phyloP scores from a whole-genome alignment of 2,329 filamentous ascomycete genomes.

The Pseudovirgaria hyperparasitica region DNA sequence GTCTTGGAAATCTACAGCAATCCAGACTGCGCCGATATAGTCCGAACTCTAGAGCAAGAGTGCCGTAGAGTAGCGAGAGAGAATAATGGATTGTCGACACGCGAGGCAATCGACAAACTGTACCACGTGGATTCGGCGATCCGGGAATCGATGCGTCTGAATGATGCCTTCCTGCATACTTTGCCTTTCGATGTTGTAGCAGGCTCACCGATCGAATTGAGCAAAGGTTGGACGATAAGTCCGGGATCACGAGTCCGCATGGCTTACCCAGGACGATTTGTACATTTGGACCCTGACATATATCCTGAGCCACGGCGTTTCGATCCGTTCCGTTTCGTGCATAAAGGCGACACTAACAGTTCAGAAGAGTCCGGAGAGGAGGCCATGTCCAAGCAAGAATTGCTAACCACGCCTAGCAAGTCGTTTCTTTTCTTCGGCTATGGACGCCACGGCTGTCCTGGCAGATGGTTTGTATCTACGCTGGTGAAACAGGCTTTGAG shows the following conservation, averaged over 20 bases:
- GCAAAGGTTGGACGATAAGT: background rate
- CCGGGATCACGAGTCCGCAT: slow-evolving; percentile 4
- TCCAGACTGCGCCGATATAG: slow-evolving; percentile 1
- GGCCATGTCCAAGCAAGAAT: slow-evolving; percentile 1
- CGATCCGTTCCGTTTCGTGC: slow-evolving; percentile 6
- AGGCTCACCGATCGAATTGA: slow-evolving; percentile 3
- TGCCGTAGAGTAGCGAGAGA: slow-evolving; percentile 1
- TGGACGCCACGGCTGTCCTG: slow-evolving; percentile 6
- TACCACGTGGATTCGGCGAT: slow-evolving; percentile 4
- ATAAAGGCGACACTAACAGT: no score
- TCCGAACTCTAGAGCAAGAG: slow-evolving; percentile 3
- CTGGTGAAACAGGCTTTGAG: slow-evolving; percentile 5
- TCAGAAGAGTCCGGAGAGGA: no score
- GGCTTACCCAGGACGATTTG: slow-evolving; percentile 1
- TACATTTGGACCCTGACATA: slow-evolving; percentile 3
- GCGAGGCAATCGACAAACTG: slow-evolving; percentile 2
- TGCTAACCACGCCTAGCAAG: slow-evolving; percentile 1
- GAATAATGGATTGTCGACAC: slow-evolving; percentile 2
- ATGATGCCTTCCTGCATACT: slow-evolving; percentile 1
- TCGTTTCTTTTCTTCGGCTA: slow-evolving; percentile 6
- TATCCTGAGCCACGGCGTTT: slow-evolving; percentile 3
- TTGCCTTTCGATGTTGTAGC: slow-evolving; percentile 3
- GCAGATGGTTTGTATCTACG: slow-evolving; percentile 4
- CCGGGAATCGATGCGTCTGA: slow-evolving; percentile 6
- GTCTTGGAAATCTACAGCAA: slow-evolving; percentile 4